Conservation (phyloP, 768 basidiomycete species). For the Auriscalpium microsporum region DNA sequence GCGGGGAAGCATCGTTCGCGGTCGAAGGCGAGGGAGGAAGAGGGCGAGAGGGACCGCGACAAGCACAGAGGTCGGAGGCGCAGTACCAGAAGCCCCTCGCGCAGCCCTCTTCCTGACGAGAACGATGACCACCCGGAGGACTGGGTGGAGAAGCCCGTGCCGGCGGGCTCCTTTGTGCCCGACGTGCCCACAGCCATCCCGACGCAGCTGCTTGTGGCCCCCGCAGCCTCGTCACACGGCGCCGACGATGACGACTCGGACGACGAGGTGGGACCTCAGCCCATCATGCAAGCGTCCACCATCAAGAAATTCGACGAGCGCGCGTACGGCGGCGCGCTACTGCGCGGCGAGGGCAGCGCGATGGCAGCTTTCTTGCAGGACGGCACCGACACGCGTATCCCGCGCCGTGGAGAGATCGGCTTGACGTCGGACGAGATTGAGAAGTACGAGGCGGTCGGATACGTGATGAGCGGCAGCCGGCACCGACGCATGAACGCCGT, state of each 20-base stretch:
- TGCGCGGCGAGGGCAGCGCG: constrained; percentile 92
- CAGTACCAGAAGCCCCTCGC: constrained; percentile 20
- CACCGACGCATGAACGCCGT: constrained; percentile 98
- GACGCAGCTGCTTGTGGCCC: not conserved
- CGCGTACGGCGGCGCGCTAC: constrained; percentile 80
- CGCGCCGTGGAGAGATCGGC: constrained; percentile 98
- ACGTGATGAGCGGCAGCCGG: constrained; percentile 95
- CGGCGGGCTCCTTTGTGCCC: constrained; percentile 21
- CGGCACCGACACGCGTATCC: constrained; percentile 74
- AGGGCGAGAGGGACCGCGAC: constrained; percentile 13
- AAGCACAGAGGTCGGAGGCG: constrained; percentile 19
- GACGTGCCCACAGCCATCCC: constrained; percentile 8
- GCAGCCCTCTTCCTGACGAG: constrained; percentile 12
- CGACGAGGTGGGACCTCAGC: constrained; percentile 74
- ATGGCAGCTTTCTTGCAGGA: constrained; percentile 97
- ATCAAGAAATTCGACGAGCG: constrained; percentile 62
- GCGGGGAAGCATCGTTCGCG: constrained; percentile 14
- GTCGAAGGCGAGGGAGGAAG: constrained; percentile 22
- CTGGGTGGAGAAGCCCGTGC: constrained; percentile 56
- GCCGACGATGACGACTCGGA: constrained; percentile 33
- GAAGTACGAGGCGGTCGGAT: constrained; percentile 79
- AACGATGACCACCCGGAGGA: constrained; percentile 38
- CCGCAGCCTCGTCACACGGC: not conserved
- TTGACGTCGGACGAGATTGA: constrained; percentile 84
- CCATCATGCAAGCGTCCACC: constrained; percentile 34